Percentiles rank a stretch among this genome's conserved stretches.
phyloP scores from a whole-genome alignment of 208 protist genomes.

The Leishmania braziliensis region DNA sequence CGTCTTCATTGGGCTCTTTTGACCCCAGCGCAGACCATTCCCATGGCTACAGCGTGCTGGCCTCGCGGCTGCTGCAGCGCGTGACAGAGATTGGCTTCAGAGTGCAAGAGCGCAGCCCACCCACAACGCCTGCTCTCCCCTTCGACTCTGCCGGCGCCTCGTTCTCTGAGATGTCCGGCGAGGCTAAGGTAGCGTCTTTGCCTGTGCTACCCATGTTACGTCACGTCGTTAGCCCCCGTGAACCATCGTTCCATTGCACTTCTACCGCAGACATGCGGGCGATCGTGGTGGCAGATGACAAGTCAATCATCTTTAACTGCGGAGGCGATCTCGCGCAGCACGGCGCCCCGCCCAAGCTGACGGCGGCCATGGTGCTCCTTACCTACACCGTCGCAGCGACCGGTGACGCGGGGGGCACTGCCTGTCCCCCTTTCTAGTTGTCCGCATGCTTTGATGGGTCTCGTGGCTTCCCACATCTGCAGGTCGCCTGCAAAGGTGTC shows the following conservation, averaged over 20 bases:
- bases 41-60: conserved; percentile 1
- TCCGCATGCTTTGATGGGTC: not conserved
- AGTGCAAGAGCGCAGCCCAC: conserved; percentile 12
- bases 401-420: not conserved
- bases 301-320: not conserved
- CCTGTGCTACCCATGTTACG: not conserved
- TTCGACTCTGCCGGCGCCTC: not conserved
- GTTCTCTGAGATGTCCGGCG: not conserved
- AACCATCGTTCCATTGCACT: not conserved
- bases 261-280: not conserved
- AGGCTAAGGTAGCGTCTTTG: not conserved
- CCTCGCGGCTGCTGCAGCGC: conserved; percentile 28
- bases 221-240: no score
- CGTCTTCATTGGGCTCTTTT: conserved; percentile 1
- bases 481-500: no score
- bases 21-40: not conserved
- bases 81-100: conserved; percentile 23
- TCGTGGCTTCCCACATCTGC: not conserved
- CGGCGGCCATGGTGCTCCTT: not conserved
- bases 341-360: not conserved
- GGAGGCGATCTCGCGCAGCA: not conserved
- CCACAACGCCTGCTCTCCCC: not conserved
- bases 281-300: conserved; percentile 4
- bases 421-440: not conserved
- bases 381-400: not conserved